Evolutionary conservation across 768 basidiomycete genomes (phyloP).

Genomic region (Hericium coralloides): DNA sequence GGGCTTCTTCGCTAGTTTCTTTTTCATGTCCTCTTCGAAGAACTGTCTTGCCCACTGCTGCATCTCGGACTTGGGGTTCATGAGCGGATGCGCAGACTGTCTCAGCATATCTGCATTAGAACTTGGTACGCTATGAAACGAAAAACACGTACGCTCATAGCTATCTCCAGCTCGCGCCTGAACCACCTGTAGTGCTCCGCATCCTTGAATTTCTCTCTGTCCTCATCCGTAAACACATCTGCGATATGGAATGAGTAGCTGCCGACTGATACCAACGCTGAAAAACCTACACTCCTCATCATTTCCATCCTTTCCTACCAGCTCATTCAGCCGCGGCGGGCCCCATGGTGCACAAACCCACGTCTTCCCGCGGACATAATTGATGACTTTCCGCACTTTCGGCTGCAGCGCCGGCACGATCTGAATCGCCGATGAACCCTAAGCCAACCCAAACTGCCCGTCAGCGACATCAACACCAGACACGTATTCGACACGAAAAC

Average conservation of each 20-base stretch:
- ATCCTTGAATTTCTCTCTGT: slow-evolving; percentile 40
- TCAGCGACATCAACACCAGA: not conserved
- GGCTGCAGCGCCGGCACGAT: slow-evolving; percentile 50
- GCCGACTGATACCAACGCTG: not conserved
- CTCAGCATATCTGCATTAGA: not conserved
- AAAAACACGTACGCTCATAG: slow-evolving; percentile 35
- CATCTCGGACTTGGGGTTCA: slow-evolving; percentile 29
- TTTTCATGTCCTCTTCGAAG: slow-evolving; percentile 35
- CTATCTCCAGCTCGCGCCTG: slow-evolving; percentile 38
- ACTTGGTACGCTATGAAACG: too few relatives aligned
- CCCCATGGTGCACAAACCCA: slow-evolving; percentile 46
- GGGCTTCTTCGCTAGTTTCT: slow-evolving; percentile 45
- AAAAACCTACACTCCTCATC: slow-evolving; percentile 35
- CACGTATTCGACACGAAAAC: slow-evolving; percentile 14
- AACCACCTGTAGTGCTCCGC: slow-evolving; percentile 38
- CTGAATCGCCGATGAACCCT: slow-evolving; percentile 59
- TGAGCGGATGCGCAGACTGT: slow-evolving; percentile 12
- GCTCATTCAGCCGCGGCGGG: slow-evolving; percentile 27
- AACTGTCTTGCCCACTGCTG: slow-evolving; percentile 26
- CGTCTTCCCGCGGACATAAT: slow-evolving; percentile 51
- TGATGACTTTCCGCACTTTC: slow-evolving; percentile 36
- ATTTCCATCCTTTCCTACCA: slow-evolving; percentile 27
- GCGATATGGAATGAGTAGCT: not conserved
- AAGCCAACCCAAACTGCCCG: not conserved
- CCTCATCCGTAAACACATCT: slow-evolving; percentile 44